These are phyloP conservation scores for Tricholoma bakamatsutake DNA, from an alignment of 768 basidiomycete genomes.

Conservation along the genomic window DNA sequence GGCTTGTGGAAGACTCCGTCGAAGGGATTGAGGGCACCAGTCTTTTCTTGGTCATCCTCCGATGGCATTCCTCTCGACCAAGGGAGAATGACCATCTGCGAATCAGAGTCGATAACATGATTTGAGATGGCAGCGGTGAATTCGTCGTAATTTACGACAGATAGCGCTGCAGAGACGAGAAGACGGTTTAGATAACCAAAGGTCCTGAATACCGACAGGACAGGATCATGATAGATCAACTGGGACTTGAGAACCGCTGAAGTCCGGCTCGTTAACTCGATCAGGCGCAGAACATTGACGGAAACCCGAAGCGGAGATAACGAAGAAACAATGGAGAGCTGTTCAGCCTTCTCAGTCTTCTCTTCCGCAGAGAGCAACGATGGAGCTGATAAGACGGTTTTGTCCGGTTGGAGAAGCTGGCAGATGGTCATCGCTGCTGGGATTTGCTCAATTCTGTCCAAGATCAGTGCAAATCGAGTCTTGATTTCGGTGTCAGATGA, in stretches of 20 bases:
- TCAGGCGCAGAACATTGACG: slow-evolving; percentile 78
- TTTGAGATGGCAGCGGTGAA: slow-evolving; percentile 62
- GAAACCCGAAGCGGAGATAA: slow-evolving; percentile 23
- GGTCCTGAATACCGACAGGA: slow-evolving; percentile 69
- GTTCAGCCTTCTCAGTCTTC: slow-evolving; percentile 25
- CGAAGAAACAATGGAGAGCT: background rate
- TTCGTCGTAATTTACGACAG: slow-evolving; percentile 71
- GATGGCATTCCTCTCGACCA: slow-evolving; percentile 55
- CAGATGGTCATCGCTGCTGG: slow-evolving; percentile 78
- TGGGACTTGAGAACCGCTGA: slow-evolving; percentile 83
- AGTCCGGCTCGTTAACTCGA: slow-evolving; percentile 86
- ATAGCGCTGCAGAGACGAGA: slow-evolving; percentile 59
- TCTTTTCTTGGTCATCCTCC: slow-evolving; percentile 20
- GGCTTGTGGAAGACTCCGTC: slow-evolving; percentile 68
- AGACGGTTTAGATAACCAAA: slow-evolving; percentile 71
- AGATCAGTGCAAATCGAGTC: slow-evolving; percentile 62
- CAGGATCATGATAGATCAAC: slow-evolving; percentile 63
- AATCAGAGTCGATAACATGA: slow-evolving; percentile 48
- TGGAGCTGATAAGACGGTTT: background rate
- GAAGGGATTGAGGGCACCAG: slow-evolving; percentile 54
- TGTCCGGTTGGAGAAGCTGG: slow-evolving; percentile 55
- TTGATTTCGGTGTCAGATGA: slow-evolving; percentile 37
- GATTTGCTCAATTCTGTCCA: slow-evolving; percentile 78
- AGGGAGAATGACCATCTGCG: slow-evolving; percentile 78
- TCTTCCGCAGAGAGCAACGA: slow-evolving; percentile 19